Evolutionary conservation across 495 filamentous ascomycete genomes (phyloP).

Genomic region (Hypoxylon crocopeplum): DNA sequence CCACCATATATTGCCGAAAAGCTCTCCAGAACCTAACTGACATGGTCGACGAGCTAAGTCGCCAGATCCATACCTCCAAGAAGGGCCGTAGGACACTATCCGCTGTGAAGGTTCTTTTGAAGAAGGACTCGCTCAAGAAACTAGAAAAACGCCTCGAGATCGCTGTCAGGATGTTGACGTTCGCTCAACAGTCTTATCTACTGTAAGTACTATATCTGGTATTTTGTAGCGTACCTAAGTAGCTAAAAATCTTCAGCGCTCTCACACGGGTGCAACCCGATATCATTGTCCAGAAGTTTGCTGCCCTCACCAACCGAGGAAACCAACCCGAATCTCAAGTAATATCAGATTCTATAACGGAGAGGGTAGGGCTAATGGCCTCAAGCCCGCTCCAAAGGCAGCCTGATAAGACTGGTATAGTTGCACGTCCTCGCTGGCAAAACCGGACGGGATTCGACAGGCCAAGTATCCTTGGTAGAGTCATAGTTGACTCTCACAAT

Average conservation of each 20-base stretch:
- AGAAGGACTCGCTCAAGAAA: conserved; percentile 32
- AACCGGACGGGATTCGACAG: background rate
- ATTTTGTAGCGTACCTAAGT: too few relatives aligned
- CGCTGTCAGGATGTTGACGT: conserved; percentile 23
- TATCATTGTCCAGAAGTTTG: conserved; percentile 31
- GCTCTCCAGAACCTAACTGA: conserved; percentile 23
- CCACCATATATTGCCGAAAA: conserved; percentile 19
- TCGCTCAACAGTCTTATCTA: conserved; percentile 35
- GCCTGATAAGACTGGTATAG: background rate
- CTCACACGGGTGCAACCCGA: conserved; percentile 33
- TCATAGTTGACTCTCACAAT: background rate
- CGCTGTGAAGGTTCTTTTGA: conserved; percentile 36
- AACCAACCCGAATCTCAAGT: background rate
- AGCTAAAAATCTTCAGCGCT: too few relatives aligned
- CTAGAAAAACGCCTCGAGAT: conserved; percentile 34
- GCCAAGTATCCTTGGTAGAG: conserved; percentile 1
- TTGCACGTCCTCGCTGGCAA: background rate
- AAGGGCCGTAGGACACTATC: conserved; percentile 27
- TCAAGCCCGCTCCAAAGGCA: background rate
- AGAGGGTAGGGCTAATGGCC: background rate
- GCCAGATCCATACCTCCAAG: conserved; percentile 25
- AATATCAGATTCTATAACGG: background rate
- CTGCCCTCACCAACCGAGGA: background rate
- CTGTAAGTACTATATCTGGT: conserved; percentile 21
- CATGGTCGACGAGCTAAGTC: conserved; percentile 32